phyloP scores from a whole-genome alignment of 129 eudicot species.

The Pseudognaphalium luteoalbum region DNA sequence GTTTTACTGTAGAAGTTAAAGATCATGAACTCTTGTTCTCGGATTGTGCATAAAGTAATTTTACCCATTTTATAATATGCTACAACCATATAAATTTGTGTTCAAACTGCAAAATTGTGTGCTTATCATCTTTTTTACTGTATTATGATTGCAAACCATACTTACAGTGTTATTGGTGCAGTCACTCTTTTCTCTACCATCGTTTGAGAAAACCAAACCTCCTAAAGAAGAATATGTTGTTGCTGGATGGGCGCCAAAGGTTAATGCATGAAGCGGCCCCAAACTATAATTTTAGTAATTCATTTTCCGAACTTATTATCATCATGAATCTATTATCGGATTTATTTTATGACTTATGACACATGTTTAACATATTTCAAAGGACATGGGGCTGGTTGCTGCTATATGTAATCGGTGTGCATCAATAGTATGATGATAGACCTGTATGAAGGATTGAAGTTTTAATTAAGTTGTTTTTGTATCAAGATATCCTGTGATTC shows the following conservation, averaged over 20 bases:
- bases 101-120: not conserved
- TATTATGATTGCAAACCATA: not conserved
- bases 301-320: not conserved
- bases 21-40: not conserved
- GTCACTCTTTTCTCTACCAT: constrained; percentile 58
- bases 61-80: not conserved
- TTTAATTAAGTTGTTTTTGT: not conserved
- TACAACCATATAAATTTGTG: too few relatives aligned
- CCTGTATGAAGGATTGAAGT: not conserved
- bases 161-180: constrained; percentile 30
- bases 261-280: not conserved
- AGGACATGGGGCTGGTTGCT: not conserved
- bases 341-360: not conserved
- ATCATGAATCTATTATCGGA: not conserved
- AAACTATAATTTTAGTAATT: not conserved
- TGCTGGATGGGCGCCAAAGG: constrained; percentile 41
- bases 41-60: not conserved
- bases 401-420: not conserved
- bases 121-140: constrained; percentile 1
- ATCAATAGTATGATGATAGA: not conserved
- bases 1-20: not conserved
- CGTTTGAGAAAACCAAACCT: constrained; percentile 65
- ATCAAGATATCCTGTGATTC: not conserved
- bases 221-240: constrained; percentile 55
- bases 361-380: too few relatives aligned